phyloP scores from a whole-genome alignment of 2,329 filamentous ascomycete species.

The Calonectria ilicicola region DNA sequence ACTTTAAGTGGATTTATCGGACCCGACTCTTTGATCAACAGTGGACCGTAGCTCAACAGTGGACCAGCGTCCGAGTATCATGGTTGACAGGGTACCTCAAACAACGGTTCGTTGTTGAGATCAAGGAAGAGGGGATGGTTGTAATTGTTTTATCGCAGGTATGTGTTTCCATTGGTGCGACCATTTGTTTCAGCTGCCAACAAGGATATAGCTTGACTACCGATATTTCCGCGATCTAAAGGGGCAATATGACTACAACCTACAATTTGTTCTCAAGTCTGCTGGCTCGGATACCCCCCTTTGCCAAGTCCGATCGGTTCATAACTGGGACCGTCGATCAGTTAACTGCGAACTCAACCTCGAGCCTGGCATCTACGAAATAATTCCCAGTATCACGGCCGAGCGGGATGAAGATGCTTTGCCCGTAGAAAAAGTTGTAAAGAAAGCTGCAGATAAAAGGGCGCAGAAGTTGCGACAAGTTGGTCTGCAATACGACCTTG shows the following conservation, averaged over 20 bases:
- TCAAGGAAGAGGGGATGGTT: slow-evolving; percentile 55
- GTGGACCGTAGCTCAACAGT: slow-evolving; percentile 59
- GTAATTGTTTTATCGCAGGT: slow-evolving; percentile 58
- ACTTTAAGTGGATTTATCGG: slow-evolving; percentile 57
- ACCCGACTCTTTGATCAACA: slow-evolving; percentile 59
- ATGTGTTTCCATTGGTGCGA: neutral
- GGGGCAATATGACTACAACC: slow-evolving; percentile 56
- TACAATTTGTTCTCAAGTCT: slow-evolving; percentile 57
- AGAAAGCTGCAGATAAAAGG: slow-evolving; percentile 53
- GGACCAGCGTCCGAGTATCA: slow-evolving; percentile 56
- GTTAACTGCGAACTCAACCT: slow-evolving; percentile 80
- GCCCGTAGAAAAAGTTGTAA: slow-evolving; percentile 71
- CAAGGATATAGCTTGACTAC: slow-evolving; percentile 52
- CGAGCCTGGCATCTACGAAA: slow-evolving; percentile 74
- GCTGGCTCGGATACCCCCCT: slow-evolving; percentile 26
- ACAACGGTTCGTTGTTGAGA: slow-evolving; percentile 57
- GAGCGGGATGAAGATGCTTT: slow-evolving; percentile 53
- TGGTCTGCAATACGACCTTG: slow-evolving; percentile 71
- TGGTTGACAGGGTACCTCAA: slow-evolving; percentile 60
- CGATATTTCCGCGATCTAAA: slow-evolving; percentile 59
- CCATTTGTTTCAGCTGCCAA: slow-evolving; percentile 13
- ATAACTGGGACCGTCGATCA: slow-evolving; percentile 65
- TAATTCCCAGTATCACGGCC: slow-evolving; percentile 77
- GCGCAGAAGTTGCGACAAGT: slow-evolving; percentile 75
- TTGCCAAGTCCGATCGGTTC: slow-evolving; percentile 37